These are phyloP conservation scores for Penicillium sp. DNA, from an alignment of 2,329 filamentous ascomycete genomes.

Conservation along the genomic window DNA sequence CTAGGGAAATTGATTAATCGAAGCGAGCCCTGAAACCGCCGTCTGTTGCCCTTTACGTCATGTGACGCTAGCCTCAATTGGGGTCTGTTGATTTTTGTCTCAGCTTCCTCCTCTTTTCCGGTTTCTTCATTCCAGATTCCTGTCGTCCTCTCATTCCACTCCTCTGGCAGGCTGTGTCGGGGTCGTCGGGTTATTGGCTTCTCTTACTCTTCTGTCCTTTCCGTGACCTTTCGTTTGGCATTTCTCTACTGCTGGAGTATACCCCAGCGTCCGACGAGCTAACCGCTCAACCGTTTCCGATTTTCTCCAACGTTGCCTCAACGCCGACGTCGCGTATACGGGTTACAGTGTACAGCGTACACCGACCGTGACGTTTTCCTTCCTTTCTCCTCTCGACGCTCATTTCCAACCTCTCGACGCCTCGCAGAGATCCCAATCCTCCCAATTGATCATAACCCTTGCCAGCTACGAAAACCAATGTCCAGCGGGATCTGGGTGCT, in stretches of 20 bases:
- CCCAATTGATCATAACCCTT: slow-evolving; percentile 10
- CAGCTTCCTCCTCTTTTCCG: slow-evolving; percentile 9
- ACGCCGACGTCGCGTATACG: background rate
- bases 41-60: slow-evolving; percentile 20
- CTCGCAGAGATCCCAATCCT: slow-evolving; percentile 4
- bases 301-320: background rate
- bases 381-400: background rate
- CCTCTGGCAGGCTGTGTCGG: slow-evolving; percentile 18
- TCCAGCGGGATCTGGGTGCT: slow-evolving; percentile 41
- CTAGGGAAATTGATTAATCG: background rate
- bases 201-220: slow-evolving; percentile 1
- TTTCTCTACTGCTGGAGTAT: slow-evolving; percentile 13
- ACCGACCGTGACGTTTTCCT: background rate
- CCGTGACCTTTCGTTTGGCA: slow-evolving; percentile 13
- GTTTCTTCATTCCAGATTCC: slow-evolving; percentile 3
- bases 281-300: slow-evolving; percentile 8
- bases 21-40: slow-evolving; percentile 13
- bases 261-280: slow-evolving; percentile 5
- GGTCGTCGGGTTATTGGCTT: slow-evolving; percentile 7
- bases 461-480: slow-evolving; percentile 39
- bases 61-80: slow-evolving; percentile 18
- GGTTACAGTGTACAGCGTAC: slow-evolving; percentile 3
- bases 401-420: background rate
- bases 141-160: slow-evolving; percentile 14
- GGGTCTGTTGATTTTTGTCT: slow-evolving; percentile 23